Conservation (phyloP, 345 rosid species). For the Lepidium sativum region DNA sequence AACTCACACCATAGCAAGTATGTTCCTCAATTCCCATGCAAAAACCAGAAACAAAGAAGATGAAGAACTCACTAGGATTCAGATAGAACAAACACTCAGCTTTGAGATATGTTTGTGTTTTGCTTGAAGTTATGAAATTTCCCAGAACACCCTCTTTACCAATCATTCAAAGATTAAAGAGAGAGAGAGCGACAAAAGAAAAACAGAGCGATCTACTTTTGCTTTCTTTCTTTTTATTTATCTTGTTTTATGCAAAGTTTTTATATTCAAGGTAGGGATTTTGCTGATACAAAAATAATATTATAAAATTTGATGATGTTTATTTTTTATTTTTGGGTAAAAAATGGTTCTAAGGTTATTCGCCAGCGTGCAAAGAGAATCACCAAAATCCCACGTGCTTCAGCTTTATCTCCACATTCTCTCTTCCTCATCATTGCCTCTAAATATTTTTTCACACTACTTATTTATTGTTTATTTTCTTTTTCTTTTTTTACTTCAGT, state of each 20-base stretch:
- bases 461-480: no score
- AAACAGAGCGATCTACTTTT: constrained; percentile 19
- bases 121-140: constrained; percentile 1
- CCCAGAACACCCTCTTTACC: constrained; percentile 32
- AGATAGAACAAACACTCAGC: not conserved
- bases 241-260: constrained; percentile 9
- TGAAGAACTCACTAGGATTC: no score
- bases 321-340: no score
- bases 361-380: constrained; percentile 54
- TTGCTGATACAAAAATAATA: not conserved
- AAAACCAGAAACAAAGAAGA: no score
- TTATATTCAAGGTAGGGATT: not conserved
- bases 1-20: constrained; percentile 12
- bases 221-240: not conserved
- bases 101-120: not conserved
- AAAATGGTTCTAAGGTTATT: constrained; percentile 11
- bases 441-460: constrained; percentile 19
- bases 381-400: constrained; percentile 78
- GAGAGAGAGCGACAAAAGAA: constrained; percentile 7
- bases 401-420: constrained; percentile 64
- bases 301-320: not conserved
- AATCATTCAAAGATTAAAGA: constrained; percentile 34
- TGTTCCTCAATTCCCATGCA: constrained; percentile 21
- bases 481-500: no score
- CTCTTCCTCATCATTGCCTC: constrained; percentile 71